phyloP scores from a whole-genome alignment of 257 asterid genomes.

The Jaltomata sinuosa region DNA sequence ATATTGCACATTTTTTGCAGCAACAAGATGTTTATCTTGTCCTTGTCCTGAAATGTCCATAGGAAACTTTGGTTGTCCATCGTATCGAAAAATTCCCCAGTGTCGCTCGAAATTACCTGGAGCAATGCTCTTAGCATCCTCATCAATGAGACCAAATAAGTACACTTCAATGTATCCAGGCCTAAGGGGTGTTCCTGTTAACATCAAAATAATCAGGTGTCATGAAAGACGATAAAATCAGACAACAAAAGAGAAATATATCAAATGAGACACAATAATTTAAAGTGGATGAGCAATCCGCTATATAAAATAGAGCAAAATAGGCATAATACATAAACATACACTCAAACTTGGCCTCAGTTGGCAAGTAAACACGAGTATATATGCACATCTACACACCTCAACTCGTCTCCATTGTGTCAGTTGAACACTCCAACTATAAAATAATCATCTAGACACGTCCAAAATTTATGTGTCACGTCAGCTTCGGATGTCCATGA shows the following conservation, averaged over 20 bases:
- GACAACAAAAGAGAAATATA: not conserved
- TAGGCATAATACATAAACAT: not conserved
- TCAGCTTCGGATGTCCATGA: not conserved
- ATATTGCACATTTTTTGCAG: slow-evolving; percentile 24
- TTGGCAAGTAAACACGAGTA: not conserved
- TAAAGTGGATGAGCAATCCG: not conserved
- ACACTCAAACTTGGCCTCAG: not conserved
- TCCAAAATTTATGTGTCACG: not conserved
- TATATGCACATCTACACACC: not conserved
- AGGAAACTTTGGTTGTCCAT: slow-evolving; percentile 38
- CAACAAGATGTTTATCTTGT: slow-evolving; percentile 24
- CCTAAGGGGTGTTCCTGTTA: slow-evolving; percentile 26
- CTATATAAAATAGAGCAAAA: not conserved
- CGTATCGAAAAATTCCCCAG: slow-evolving; percentile 37
- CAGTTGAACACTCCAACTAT: not conserved
- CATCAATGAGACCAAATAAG: slow-evolving; percentile 36
- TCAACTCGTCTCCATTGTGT: not conserved
- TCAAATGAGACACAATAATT: not conserved
- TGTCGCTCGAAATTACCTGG: slow-evolving; percentile 39
- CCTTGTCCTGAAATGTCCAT: slow-evolving; percentile 31
- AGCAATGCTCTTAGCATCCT: slow-evolving; percentile 26
- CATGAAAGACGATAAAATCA: not conserved
- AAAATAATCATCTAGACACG: not conserved
- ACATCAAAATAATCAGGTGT: not conserved
- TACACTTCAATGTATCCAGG: slow-evolving; percentile 33